phyloP scores from a whole-genome alignment of 108 stramenopile genomes.

The Skeletonema menzelii region DNA sequence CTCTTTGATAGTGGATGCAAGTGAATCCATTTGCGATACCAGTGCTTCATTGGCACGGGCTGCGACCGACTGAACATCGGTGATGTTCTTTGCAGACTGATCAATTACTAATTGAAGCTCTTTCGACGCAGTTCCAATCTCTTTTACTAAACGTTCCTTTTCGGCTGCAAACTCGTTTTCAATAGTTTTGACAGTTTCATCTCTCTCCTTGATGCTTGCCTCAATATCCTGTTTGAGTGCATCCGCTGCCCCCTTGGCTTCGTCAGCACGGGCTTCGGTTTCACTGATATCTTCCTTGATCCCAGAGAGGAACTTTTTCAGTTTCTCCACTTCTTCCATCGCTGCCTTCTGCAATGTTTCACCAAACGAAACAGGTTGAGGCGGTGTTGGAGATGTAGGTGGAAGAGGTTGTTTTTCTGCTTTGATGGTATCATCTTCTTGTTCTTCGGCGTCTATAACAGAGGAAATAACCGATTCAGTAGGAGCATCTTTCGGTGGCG shows the following conservation, averaged over 20 bases:
- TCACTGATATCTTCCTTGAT: slow-evolving; percentile 17
- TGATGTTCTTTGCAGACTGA: slow-evolving; percentile 18
- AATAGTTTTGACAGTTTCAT: slow-evolving; percentile 50
- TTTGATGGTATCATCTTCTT: too few species aligned
- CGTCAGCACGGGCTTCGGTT: slow-evolving; percentile 14
- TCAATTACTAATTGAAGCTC: slow-evolving; percentile 18
- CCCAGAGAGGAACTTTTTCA: slow-evolving; percentile 27
- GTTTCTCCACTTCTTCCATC: slow-evolving; percentile 22
- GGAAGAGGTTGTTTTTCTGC: slow-evolving; percentile 12
- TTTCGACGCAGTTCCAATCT: slow-evolving; percentile 23
- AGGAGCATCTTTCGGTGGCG: slow-evolving; percentile 2
- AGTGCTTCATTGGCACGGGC: slow-evolving; percentile 14
- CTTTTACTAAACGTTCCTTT: slow-evolving; percentile 9
- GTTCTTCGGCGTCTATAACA: slow-evolving; percentile 4
- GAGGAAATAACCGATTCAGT: not conserved
- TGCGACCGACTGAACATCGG: slow-evolving; percentile 8
- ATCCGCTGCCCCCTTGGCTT: slow-evolving; percentile 22
- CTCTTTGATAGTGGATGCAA: slow-evolving; percentile 14
- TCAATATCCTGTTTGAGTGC: slow-evolving; percentile 49
- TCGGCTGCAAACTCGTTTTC: slow-evolving; percentile 51
- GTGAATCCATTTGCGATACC: slow-evolving; percentile 22
- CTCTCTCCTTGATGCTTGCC: slow-evolving; percentile 40
- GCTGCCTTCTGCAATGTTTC: slow-evolving; percentile 32
- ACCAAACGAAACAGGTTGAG: slow-evolving; percentile 13
- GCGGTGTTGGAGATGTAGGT: slow-evolving; percentile 9